Evolutionary conservation across 441 rosid species (phyloP).

Genomic region (Adansonia rubrostipa): DNA sequence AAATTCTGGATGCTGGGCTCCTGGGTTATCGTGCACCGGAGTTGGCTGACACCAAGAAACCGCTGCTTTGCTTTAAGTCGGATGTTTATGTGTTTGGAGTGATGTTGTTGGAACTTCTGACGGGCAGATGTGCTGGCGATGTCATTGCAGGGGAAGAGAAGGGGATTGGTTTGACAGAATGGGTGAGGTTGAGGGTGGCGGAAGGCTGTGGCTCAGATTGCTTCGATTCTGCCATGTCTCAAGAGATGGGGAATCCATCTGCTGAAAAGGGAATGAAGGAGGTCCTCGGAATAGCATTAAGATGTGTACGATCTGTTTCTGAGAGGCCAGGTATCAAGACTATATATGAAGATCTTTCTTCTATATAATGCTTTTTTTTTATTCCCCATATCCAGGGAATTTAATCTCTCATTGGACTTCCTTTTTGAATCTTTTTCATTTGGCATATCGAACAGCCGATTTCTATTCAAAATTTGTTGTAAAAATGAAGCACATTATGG

Average conservation of each 20-base stretch:
- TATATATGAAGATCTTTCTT: slow-evolving; percentile 95
- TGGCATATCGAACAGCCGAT: slow-evolving; percentile 18
- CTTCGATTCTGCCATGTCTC: slow-evolving; percentile 64
- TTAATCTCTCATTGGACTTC: slow-evolving; percentile 54
- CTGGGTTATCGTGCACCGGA: slow-evolving; percentile 95
- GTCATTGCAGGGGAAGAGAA: slow-evolving; percentile 81
- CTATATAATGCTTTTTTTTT: slow-evolving; percentile 43
- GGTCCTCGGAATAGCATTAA: slow-evolving; percentile 79
- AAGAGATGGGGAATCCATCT: slow-evolving; percentile 57
- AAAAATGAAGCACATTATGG: slow-evolving; percentile 38
- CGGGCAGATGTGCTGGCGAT: slow-evolving; percentile 60
- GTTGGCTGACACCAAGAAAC: slow-evolving; percentile 38
- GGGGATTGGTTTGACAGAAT: slow-evolving; percentile 84
- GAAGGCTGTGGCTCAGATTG: slow-evolving; percentile 76
- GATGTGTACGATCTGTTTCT: slow-evolving; percentile 78
- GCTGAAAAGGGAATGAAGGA: slow-evolving; percentile 91
- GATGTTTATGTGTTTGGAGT: too few species aligned
- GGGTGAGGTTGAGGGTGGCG: slow-evolving; percentile 74
- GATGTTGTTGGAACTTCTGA: too few species aligned
- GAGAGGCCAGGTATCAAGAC: slow-evolving; percentile 98
- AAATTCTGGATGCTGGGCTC: slow-evolving; percentile 91
- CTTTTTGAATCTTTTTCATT: slow-evolving; percentile 22
- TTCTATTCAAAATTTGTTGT: slow-evolving; percentile 36
- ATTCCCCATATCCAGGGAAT: slow-evolving; percentile 34
- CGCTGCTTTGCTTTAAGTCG: too few species aligned